phyloP scores from a whole-genome alignment of 331 rosid genomes.

The Rosa hybrid region DNA sequence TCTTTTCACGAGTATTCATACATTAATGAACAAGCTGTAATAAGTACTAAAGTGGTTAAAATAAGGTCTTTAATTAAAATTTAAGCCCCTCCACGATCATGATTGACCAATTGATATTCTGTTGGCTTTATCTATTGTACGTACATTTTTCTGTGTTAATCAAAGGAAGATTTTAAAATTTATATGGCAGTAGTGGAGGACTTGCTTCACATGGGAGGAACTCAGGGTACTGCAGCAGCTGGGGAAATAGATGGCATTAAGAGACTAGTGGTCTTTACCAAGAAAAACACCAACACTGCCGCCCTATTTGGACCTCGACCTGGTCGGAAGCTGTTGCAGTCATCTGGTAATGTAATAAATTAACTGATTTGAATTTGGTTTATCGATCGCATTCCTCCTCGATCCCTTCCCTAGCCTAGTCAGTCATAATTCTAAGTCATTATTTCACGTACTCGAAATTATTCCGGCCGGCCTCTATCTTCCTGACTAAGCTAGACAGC shows the following conservation, averaged over 20 bases:
- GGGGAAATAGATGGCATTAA: conserved; percentile 9
- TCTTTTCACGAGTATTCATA: too few relatives aligned
- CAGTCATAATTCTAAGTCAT: not conserved
- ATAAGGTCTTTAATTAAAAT: not conserved
- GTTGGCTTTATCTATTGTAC: not conserved
- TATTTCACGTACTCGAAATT: not conserved
- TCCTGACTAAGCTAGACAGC: not conserved
- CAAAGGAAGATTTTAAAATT: not conserved
- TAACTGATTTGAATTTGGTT: not conserved
- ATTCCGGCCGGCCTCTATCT: not conserved
- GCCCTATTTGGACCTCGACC: not conserved
- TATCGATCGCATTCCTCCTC: not conserved
- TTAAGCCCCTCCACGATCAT: not conserved
- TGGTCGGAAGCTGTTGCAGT: conserved; percentile 45
- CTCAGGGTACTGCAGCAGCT: conserved; percentile 17
- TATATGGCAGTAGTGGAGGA: conserved; percentile 26
- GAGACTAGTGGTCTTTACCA: conserved; percentile 23
- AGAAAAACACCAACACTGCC: conserved; percentile 11
- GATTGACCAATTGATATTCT: not conserved
- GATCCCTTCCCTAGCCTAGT: not conserved
- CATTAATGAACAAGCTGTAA: not conserved
- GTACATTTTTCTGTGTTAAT: not conserved
- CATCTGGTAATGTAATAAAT: conserved; percentile 33
- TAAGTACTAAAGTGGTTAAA: not conserved
- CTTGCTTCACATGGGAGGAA: conserved; percentile 15